phyloP scores from a whole-genome alignment of 2,329 filamentous ascomycete species.

The Chalara sp. region DNA sequence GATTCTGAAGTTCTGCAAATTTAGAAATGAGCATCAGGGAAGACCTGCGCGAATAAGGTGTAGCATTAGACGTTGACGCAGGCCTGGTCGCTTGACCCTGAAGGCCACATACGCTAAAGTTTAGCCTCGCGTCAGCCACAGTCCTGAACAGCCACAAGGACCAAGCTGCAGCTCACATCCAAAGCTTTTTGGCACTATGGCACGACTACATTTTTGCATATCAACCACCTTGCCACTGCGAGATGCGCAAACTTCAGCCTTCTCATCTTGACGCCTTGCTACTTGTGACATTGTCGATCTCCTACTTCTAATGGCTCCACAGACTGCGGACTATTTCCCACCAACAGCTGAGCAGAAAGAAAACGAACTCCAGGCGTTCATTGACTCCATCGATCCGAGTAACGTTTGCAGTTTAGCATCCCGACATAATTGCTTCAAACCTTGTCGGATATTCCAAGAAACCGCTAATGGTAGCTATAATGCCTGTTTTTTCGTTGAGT shows the following conservation, averaged over 20 bases:
- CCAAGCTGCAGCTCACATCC: too few species aligned
- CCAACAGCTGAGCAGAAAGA: slow-evolving; percentile 1
- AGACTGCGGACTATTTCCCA: slow-evolving; percentile 1
- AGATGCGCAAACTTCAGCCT: neutral
- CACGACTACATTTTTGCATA: neutral
- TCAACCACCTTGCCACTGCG: neutral
- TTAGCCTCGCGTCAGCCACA: too few species aligned
- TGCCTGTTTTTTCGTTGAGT: slow-evolving; percentile 4
- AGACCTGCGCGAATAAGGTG: too few species aligned
- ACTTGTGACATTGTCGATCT: neutral
- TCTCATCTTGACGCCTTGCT: neutral
- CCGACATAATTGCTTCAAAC: neutral
- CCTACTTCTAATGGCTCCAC: neutral
- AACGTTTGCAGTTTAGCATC: neutral
- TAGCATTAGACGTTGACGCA: too few species aligned
- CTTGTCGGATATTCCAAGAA: slow-evolving; percentile 2
- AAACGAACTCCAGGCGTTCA: slow-evolving; percentile 1
- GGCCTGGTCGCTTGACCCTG: too few species aligned
- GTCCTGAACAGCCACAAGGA: too few species aligned
- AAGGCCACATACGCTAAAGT: too few species aligned
- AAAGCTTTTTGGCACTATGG: too few species aligned
- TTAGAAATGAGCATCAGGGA: too few species aligned
- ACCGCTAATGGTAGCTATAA: slow-evolving; percentile 1
- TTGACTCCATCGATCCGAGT: slow-evolving; percentile 1
- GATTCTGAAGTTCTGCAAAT: too few species aligned